These are phyloP conservation scores for Saraca asoca DNA, from an alignment of 331 rosid genomes.

Conservation along the genomic window DNA sequence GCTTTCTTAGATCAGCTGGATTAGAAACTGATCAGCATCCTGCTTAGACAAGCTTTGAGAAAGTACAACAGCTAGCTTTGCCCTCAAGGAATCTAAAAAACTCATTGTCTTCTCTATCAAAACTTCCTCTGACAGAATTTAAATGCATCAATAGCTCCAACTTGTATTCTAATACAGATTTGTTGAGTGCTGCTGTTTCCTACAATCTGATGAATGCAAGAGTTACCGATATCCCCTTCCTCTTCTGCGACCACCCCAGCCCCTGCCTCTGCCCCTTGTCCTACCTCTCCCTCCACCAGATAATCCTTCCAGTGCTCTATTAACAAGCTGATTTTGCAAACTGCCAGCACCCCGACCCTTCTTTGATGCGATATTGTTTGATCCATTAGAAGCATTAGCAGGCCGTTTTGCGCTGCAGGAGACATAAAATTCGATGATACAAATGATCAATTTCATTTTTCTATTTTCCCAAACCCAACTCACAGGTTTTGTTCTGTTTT, in stretches of 20 bases:
- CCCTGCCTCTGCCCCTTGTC: constrained; percentile 58
- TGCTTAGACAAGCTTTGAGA: constrained; percentile 42
- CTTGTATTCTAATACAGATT: constrained; percentile 38
- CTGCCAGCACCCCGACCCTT: constrained; percentile 84
- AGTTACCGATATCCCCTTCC: constrained; percentile 71
- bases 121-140: constrained; percentile 49
- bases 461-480: too few relatives aligned
- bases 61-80: constrained; percentile 32
- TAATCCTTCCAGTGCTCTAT: constrained; percentile 85
- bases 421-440: not conserved
- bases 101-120: constrained; percentile 47
- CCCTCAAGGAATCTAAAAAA: constrained; percentile 39
- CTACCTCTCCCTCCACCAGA: constrained; percentile 78
- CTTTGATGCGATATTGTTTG: constrained; percentile 63
- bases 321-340: constrained; percentile 73
- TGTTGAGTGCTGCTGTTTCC: constrained; percentile 20
- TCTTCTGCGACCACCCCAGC: constrained; percentile 69
- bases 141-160: constrained; percentile 42
- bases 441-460: constrained; percentile 15
- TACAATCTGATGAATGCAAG: constrained; percentile 25
- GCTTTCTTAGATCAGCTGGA: constrained; percentile 32
- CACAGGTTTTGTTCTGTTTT: too few relatives aligned
- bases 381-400: constrained; percentile 54
- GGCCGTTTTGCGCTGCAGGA: constrained; percentile 76
- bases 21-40: constrained; percentile 31